A percentile compares a stretch with the other conserved stretches of the same genome.
Evolutionary conservation across 1,284 basidiomycete genomes (phyloP).

Genomic region (Trichosporon ovoides): DNA sequence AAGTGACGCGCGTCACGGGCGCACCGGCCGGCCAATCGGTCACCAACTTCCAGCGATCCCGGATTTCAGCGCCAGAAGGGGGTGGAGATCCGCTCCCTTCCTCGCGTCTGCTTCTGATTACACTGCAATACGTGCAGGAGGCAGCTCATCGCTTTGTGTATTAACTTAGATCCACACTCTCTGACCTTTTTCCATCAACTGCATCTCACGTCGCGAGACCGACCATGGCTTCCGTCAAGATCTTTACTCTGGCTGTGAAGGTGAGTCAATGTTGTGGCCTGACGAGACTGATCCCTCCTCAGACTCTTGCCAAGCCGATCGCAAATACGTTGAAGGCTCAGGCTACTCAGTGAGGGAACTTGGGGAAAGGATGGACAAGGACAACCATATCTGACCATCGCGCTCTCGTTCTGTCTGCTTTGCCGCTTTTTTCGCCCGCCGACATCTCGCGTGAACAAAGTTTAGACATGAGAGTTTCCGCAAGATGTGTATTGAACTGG

Average conservation of each 20-base stretch:
- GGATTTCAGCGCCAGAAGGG: background rate
- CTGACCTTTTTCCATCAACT: background rate
- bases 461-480: slow-evolving; percentile 72
- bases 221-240: slow-evolving; percentile 64
- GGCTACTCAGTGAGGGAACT: slow-evolving; percentile 62
- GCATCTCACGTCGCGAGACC: background rate
- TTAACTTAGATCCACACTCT: background rate
- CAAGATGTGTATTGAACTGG: slow-evolving; percentile 66
- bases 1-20: background rate
- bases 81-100: background rate
- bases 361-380: background rate
- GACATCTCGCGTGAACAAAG: background rate
- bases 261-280: slow-evolving; percentile 49
- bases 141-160: background rate
- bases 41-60: background rate
- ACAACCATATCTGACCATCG: background rate
- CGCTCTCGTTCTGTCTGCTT: background rate
- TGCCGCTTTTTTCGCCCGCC: background rate
- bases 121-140: background rate
- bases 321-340: slow-evolving; percentile 67
- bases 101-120: too few species aligned
- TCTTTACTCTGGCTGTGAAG: slow-evolving; percentile 61
- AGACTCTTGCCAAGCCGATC: slow-evolving; percentile 83
- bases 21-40: background rate
- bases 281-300: slow-evolving; percentile 12